Conservation (phyloP, 306 rosid genomes). For the Vachellia collinsii region DNA sequence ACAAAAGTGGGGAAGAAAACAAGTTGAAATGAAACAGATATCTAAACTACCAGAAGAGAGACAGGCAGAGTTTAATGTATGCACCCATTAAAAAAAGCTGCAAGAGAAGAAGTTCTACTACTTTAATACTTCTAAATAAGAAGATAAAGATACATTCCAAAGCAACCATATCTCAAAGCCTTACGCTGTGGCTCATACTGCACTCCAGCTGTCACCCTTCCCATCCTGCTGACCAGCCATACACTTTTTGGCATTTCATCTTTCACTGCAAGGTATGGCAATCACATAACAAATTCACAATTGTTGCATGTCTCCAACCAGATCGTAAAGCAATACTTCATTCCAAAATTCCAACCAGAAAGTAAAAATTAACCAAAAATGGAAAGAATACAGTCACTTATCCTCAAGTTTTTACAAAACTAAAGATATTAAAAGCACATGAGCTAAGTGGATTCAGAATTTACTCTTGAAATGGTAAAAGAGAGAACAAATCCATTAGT, state of each 20-base stretch:
- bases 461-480: neutral
- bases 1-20: neutral
- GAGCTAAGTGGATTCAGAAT: neutral
- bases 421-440: neutral
- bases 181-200: conserved; percentile 90
- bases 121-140: neutral
- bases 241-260: conserved; percentile 72
- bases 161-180: conserved; percentile 40
- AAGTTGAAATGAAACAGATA: conserved; percentile 25
- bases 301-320: conserved; percentile 18
- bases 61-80: conserved; percentile 14
- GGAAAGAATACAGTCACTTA: neutral
- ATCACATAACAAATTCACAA: conserved; percentile 34
- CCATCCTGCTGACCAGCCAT: conserved; percentile 90
- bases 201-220: conserved; percentile 91
- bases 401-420: conserved; percentile 1
- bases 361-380: conserved; percentile 10
- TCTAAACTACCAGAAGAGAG: conserved; percentile 23
- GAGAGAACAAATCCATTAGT: conserved; percentile 10
- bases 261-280: conserved; percentile 55
- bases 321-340: conserved; percentile 14
- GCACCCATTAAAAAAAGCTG: neutral
- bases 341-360: conserved; percentile 5
- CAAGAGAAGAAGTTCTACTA: neutral
- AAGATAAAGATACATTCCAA: neutral